Evolutionary conservation across 345 rosid species (phyloP).

Genomic region (Populus pruinosa): DNA sequence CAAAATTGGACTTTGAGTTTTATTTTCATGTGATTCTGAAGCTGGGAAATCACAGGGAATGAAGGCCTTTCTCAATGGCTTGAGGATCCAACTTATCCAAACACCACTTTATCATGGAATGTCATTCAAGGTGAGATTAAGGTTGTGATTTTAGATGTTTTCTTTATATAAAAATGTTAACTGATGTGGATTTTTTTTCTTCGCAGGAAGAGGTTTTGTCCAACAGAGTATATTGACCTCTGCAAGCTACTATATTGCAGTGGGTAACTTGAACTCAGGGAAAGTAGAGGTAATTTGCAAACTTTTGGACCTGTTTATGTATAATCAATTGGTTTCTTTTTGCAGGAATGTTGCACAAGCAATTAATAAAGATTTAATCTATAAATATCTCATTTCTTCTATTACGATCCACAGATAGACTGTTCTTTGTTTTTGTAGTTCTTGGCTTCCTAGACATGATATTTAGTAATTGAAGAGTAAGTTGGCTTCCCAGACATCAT

Average conservation of each 20-base stretch:
- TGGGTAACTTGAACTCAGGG: constrained; percentile 74
- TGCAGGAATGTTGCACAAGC: background rate
- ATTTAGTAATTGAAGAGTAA: background rate
- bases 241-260: constrained; percentile 70
- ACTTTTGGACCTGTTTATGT: background rate
- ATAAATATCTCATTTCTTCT: background rate
- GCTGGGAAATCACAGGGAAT: constrained; percentile 51
- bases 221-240: constrained; percentile 59
- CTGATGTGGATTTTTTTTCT: constrained; percentile 15
- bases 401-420: background rate
- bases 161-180: constrained; percentile 3
- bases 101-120: constrained; percentile 80
- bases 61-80: constrained; percentile 86
- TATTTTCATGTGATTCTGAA: constrained; percentile 15
- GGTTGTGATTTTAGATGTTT: constrained; percentile 10
- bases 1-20: background rate
- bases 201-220: constrained; percentile 62
- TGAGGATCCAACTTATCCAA: constrained; percentile 76
- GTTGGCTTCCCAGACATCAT: background rate
- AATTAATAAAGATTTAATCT: background rate
- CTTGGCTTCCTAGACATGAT: background rate
- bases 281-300: constrained; percentile 57
- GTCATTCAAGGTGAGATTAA: constrained; percentile 55
- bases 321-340: constrained; percentile 4
- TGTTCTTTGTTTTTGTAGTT: background rate